phyloP scores from a whole-genome alignment of 2,329 filamentous ascomycete species.

The Diaporthe vaccinii region DNA sequence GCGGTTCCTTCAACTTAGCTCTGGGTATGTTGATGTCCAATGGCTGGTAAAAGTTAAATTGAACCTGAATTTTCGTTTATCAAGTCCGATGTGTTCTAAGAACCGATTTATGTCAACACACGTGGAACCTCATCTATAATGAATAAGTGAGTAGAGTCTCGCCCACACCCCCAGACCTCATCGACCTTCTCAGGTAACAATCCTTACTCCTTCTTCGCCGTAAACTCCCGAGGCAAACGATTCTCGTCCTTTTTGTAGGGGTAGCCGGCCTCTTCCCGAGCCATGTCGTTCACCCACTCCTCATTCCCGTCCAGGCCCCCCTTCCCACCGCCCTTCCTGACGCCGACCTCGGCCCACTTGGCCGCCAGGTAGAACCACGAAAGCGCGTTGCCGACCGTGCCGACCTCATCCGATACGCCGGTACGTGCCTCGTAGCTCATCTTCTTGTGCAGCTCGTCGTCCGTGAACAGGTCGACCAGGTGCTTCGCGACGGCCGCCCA shows the following conservation, averaged over 20 bases:
- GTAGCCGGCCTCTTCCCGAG: conserved; percentile 72
- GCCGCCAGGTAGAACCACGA: conserved; percentile 84
- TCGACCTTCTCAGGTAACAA: neutral
- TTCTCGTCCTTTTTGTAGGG: conserved; percentile 72
- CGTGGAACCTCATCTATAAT: neutral
- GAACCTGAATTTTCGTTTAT: neutral
- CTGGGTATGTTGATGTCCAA: neutral
- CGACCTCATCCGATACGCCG: conserved; percentile 84
- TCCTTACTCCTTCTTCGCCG: conserved; percentile 47
- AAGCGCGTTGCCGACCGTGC: conserved; percentile 83
- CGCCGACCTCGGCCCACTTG: conserved; percentile 69
- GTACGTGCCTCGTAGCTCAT: conserved; percentile 75
- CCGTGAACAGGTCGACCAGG: conserved; percentile 75
- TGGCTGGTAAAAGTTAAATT: neutral
- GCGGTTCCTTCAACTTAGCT: neutral
- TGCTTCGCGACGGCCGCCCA: conserved; percentile 77
- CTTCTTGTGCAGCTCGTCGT: conserved; percentile 72
- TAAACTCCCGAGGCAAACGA: conserved; percentile 66
- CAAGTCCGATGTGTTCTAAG: neutral
- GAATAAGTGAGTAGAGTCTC: neutral
- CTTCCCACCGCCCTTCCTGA: conserved; percentile 54
- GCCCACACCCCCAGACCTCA: neutral
- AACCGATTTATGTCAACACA: neutral
- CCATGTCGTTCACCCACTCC: conserved; percentile 81
- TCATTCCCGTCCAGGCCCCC: conserved; percentile 69